Conservation (phyloP, 768 basidiomycete genomes). For the Lentinula raphanica region DNA sequence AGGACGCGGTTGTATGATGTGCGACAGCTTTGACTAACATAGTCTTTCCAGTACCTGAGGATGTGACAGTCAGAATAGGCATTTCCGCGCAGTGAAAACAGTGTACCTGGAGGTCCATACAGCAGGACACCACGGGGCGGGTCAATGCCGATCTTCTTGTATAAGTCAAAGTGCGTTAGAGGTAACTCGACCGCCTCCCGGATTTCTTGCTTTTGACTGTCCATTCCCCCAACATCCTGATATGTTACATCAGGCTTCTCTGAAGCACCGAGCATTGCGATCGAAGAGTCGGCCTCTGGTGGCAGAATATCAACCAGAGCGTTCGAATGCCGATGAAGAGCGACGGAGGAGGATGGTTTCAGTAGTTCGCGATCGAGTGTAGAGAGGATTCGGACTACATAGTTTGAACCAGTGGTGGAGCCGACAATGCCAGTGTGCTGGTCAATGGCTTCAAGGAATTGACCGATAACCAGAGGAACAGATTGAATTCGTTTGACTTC, state of each 20-base stretch:
- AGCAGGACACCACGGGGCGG: slow-evolving; percentile 95
- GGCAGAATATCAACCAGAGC: slow-evolving; percentile 97
- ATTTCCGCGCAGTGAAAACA: background rate
- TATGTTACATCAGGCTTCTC: slow-evolving; percentile 95
- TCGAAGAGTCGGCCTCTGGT: slow-evolving; percentile 96
- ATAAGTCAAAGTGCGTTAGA: slow-evolving; percentile 93
- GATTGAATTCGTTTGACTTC: slow-evolving; percentile 99
- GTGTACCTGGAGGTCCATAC: slow-evolving; percentile 90
- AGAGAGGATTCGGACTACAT: slow-evolving; percentile 94
- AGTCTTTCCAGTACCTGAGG: slow-evolving; percentile 92
- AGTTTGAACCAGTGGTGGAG: slow-evolving; percentile 96
- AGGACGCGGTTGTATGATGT: slow-evolving; percentile 92
- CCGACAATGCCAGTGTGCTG: slow-evolving; percentile 96
- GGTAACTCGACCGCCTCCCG: slow-evolving; percentile 97
- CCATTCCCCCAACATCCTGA: slow-evolving; percentile 94
- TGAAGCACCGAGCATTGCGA: slow-evolving; percentile 89
- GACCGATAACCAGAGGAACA: slow-evolving; percentile 97
- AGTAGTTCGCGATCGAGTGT: slow-evolving; percentile 95
- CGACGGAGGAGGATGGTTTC: slow-evolving; percentile 95
- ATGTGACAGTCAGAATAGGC: background rate
- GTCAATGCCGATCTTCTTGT: slow-evolving; percentile 99
- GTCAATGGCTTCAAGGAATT: slow-evolving; percentile 98
- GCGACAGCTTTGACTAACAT: slow-evolving; percentile 99
- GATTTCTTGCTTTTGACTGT: slow-evolving; percentile 97
- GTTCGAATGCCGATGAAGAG: slow-evolving; percentile 98